Percentiles rank a stretch among this genome's conserved stretches.
Evolutionary conservation across 768 basidiomycete genomes (phyloP).

Genomic region (Amanita exitialis): DNA sequence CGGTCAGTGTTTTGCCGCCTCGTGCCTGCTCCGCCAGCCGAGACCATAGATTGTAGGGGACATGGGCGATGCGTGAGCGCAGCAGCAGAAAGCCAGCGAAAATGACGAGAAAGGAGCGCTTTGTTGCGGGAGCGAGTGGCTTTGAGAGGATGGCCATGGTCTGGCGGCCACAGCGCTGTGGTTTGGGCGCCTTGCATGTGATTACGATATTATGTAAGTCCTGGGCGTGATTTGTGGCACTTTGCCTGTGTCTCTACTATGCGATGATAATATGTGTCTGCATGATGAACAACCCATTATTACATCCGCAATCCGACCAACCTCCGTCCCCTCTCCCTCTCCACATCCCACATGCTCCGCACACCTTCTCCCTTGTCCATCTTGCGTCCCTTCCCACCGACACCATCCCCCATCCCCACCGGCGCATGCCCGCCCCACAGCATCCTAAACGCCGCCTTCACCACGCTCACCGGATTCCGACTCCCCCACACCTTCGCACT

Average conservation of each 20-base stretch:
- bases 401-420: slow-evolving; percentile 71
- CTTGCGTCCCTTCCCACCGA: slow-evolving; percentile 63
- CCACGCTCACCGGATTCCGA: slow-evolving; percentile 74
- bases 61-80: slow-evolving; percentile 22
- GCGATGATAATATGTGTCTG: too few species aligned
- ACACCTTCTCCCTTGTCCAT: slow-evolving; percentile 72
- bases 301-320: slow-evolving; percentile 56
- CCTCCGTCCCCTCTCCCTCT: slow-evolving; percentile 76
- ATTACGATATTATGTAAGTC: not conserved
- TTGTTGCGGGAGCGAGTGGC: slow-evolving; percentile 10
- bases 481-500: slow-evolving; percentile 96
- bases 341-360: slow-evolving; percentile 54
- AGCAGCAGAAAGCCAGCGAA: slow-evolving; percentile 39
- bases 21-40: slow-evolving; percentile 20
- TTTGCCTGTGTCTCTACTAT: too few species aligned
- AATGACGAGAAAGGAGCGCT: slow-evolving; percentile 27
- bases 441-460: slow-evolving; percentile 78
- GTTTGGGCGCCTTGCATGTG: not conserved
- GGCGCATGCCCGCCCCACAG: slow-evolving; percentile 81
- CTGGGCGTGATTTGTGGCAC: too few species aligned
- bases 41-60: not conserved
- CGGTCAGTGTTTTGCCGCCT: slow-evolving; percentile 16
- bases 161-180: not conserved
- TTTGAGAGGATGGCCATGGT: slow-evolving; percentile 17
- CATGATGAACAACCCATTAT: too few species aligned